Evolutionary conservation across 2,329 filamentous ascomycete genomes (phyloP).

Genomic region (Aspergillus fructus): DNA sequence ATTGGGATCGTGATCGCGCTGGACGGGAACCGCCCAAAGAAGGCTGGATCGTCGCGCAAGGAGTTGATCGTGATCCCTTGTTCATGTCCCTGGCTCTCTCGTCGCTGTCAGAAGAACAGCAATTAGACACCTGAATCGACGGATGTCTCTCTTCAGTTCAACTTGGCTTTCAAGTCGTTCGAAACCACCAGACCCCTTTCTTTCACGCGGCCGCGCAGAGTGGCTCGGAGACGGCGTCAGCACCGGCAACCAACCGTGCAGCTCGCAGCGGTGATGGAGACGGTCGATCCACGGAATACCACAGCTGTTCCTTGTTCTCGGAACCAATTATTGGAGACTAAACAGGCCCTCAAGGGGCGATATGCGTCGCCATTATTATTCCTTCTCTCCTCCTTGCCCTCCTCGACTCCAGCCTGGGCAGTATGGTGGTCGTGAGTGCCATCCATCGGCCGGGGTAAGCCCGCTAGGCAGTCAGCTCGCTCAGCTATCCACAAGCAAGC

Average conservation of each 20-base stretch:
- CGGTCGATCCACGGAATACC: slow-evolving; percentile 22
- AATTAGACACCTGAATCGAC: no score
- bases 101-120: no score
- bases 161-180: not conserved
- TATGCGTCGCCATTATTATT: slow-evolving; percentile 10
- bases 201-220: slow-evolving; percentile 6
- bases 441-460: not conserved
- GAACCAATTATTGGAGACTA: slow-evolving; percentile 15
- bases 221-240: slow-evolving; percentile 14
- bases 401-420: not conserved
- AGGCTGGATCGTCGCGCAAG: slow-evolving; percentile 24
- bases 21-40: slow-evolving; percentile 12
- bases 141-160: not conserved
- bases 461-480: not conserved
- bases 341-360: slow-evolving; percentile 9
- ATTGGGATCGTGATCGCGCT: slow-evolving; percentile 1
- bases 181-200: slow-evolving; percentile 1
- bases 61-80: slow-evolving; percentile 15
- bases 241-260: slow-evolving; percentile 16
- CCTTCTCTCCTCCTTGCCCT: not conserved
- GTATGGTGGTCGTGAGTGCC: not conserved
- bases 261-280: slow-evolving; percentile 15
- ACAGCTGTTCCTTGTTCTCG: slow-evolving; percentile 21
- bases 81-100: not conserved
- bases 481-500: not conserved